Evolutionary conservation across 1,139 yeast species (phyloP).

Genomic region (Pichia sp.): DNA sequence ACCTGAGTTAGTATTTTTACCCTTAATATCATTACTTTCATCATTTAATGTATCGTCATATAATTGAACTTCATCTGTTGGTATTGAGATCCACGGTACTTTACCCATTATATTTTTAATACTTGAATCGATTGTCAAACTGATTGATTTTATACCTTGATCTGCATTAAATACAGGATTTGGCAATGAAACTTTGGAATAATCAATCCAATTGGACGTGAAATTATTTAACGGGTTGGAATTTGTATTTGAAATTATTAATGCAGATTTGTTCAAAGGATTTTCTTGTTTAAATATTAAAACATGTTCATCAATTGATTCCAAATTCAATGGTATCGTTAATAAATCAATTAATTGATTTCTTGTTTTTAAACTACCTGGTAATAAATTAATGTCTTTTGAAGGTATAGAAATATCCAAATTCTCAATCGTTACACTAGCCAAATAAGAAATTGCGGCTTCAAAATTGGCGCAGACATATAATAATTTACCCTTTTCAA

Average conservation of each 20-base stretch:
- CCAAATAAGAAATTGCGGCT: constrained; percentile 54
- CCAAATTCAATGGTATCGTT: constrained; percentile 21
- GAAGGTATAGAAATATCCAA: constrained; percentile 25
- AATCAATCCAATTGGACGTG: constrained; percentile 10
- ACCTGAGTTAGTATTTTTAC: neutral
- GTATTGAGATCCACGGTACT: constrained; percentile 25
- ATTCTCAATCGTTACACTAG: constrained; percentile 39
- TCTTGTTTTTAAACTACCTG: constrained; percentile 3
- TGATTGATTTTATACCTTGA: constrained; percentile 29
- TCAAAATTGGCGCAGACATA: constrained; percentile 60
- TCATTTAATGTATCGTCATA: neutral
- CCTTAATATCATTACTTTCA: neutral
- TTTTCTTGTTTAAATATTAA: constrained; percentile 13
- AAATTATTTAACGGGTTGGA: neutral
- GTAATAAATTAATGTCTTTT: constrained; percentile 5
- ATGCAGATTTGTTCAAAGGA: constrained; percentile 2
- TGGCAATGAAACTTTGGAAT: constrained; percentile 19
- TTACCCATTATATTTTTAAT: constrained; percentile 28
- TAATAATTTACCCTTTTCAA: constrained; percentile 43
- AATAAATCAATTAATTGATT: constrained; percentile 13
- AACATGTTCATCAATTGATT: constrained; percentile 23
- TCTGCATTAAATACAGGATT: constrained; percentile 29
- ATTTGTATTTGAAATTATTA: neutral
- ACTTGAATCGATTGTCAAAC: constrained; percentile 30
- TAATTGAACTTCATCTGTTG: constrained; percentile 6